These are phyloP conservation scores for Dryas alaskensis DNA, from an alignment of 306 rosid species.

Conservation along the genomic window DNA sequence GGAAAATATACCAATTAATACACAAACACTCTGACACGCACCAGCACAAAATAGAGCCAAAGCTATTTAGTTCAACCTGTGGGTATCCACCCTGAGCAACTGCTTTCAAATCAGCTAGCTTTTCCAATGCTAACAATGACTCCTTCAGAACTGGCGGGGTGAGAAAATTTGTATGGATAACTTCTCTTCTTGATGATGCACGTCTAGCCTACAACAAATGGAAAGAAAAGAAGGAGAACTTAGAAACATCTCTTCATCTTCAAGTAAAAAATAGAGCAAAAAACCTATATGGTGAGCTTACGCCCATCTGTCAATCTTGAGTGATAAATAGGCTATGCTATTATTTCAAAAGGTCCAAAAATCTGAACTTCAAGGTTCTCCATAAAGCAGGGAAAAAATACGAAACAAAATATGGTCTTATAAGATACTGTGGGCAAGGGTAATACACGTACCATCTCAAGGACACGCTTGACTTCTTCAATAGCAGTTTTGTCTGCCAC, in stretches of 20 bases:
- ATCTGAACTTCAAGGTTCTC: neutral
- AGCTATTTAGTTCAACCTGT: slow-evolving; percentile 51
- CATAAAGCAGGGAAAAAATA: too few relatives aligned
- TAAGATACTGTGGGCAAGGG: slow-evolving; percentile 21
- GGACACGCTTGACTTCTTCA: slow-evolving; percentile 81
- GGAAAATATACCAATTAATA: slow-evolving; percentile 15
- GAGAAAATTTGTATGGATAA: slow-evolving; percentile 79
- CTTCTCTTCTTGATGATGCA: slow-evolving; percentile 69
- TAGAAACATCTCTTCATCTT: neutral
- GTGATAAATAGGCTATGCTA: neutral
- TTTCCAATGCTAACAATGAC: slow-evolving; percentile 68
- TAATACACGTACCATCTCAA: slow-evolving; percentile 64
- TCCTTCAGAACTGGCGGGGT: slow-evolving; percentile 87
- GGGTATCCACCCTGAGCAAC: slow-evolving; percentile 92
- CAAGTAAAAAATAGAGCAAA: neutral
- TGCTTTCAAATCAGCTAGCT: slow-evolving; percentile 72
- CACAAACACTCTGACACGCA: neutral
- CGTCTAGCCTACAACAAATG: slow-evolving; percentile 61
- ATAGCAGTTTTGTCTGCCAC: slow-evolving; percentile 60
- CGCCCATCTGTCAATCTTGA: neutral
- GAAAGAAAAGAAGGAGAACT: slow-evolving; percentile 11
- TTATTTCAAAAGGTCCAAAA: neutral
- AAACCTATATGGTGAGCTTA: neutral
- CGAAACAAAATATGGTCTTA: neutral
- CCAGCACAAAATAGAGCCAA: neutral